Conservation (phyloP, 2,329 filamentous ascomycete species). For the Alternaria arbusti region DNA sequence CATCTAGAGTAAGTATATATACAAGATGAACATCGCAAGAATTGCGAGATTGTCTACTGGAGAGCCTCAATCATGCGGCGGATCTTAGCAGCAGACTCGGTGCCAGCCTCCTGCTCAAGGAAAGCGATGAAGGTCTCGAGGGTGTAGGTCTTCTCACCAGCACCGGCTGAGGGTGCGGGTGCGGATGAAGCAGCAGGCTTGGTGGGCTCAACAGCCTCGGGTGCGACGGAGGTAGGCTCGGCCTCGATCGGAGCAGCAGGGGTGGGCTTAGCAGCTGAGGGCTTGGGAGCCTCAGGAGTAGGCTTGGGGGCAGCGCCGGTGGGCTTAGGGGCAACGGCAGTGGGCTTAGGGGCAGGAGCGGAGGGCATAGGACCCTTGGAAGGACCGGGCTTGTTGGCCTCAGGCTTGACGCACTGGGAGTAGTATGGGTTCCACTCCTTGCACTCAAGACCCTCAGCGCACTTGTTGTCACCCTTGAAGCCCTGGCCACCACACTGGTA, state of each 20-base stretch:
- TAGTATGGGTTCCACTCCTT: conserved; percentile 54
- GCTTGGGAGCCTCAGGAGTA: neutral
- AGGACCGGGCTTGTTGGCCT: conserved; percentile 14
- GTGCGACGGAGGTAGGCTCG: conserved; percentile 8
- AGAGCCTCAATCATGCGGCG: conserved; percentile 24
- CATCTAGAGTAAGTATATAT: conserved; percentile 14
- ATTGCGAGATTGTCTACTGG: neutral
- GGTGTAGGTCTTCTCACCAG: conserved; percentile 24
- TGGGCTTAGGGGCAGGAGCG: conserved; percentile 4
- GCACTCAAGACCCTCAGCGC: conserved; percentile 50
- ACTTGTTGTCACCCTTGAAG: conserved; percentile 49
- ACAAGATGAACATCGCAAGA: neutral
- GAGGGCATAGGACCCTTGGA: conserved; percentile 16
- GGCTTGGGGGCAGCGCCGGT: neutral
- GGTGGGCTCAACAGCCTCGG: conserved; percentile 10
- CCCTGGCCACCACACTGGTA: conserved; percentile 54
- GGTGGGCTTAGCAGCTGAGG: conserved; percentile 1
- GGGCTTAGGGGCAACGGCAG: conserved; percentile 6
- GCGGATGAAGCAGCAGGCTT: conserved; percentile 3
- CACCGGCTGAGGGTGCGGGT: conserved; percentile 5
- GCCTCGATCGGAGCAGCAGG: neutral
- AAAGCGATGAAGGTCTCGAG: conserved; percentile 24
- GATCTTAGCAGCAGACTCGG: conserved; percentile 18
- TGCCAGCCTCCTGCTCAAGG: conserved; percentile 18
- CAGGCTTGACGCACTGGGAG: conserved; percentile 50